Conservation (phyloP, 2,329 filamentous ascomycete genomes). For the Hortaea sp. region DNA sequence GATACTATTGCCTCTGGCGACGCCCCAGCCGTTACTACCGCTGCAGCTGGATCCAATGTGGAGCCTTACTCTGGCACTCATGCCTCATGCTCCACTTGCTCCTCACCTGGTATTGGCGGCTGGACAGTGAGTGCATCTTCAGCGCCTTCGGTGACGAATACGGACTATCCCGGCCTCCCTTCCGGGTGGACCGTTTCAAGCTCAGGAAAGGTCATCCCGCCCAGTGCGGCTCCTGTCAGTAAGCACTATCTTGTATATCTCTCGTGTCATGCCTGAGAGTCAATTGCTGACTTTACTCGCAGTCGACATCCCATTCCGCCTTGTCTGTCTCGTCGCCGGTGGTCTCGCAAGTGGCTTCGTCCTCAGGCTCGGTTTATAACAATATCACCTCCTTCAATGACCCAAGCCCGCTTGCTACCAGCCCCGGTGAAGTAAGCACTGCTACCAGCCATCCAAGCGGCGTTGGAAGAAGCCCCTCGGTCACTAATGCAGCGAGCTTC, state of each 20-base stretch:
- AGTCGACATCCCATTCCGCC: constrained; percentile 42
- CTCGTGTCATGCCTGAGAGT: constrained; percentile 4
- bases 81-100: constrained; percentile 10
- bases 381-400: constrained; percentile 38
- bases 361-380: constrained; percentile 31
- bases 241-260: constrained; percentile 29
- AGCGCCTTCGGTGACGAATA: constrained; percentile 31
- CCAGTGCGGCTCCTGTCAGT: constrained; percentile 58
- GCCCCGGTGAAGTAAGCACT: constrained; percentile 1
- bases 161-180: constrained; percentile 52
- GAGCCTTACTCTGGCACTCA: constrained; percentile 60
- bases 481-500: too few species aligned
- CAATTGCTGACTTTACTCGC: constrained; percentile 18
- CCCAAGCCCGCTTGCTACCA: constrained; percentile 1
- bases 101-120: constrained; percentile 9
- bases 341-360: constrained; percentile 35
- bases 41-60: constrained; percentile 43
- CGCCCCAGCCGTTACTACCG: constrained; percentile 54
- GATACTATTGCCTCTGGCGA: constrained; percentile 28
- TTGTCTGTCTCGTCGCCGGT: constrained; percentile 44
- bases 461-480: background rate
- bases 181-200: constrained; percentile 72
- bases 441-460: background rate
- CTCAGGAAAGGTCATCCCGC: constrained; percentile 68
- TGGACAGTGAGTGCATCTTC: constrained; percentile 34